Evolutionary conservation across 805 yeast species (phyloP).

Genomic region (Nakazawaea ernobii): DNA sequence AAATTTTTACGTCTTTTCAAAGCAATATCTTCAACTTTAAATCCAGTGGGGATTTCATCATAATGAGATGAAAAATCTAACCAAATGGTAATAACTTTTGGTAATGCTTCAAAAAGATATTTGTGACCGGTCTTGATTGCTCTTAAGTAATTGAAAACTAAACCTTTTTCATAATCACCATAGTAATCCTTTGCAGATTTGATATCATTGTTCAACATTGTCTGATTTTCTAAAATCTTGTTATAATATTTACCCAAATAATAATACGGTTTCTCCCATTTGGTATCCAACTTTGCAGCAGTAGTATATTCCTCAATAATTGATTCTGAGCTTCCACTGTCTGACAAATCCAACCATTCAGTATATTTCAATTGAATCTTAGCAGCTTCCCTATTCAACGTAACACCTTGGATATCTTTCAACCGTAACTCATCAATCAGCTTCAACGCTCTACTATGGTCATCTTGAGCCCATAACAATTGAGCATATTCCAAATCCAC

Average conservation of each 20-base stretch:
- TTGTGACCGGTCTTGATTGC: slow-evolving; percentile 59
- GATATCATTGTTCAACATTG: slow-evolving; percentile 14
- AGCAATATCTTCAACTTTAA: slow-evolving; percentile 18
- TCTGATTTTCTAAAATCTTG: slow-evolving; percentile 66
- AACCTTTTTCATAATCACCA: slow-evolving; percentile 50
- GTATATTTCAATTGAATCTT: slow-evolving; percentile 71
- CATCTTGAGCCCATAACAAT: slow-evolving; percentile 85
- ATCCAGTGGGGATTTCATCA: slow-evolving; percentile 18
- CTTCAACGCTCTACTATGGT: slow-evolving; percentile 76
- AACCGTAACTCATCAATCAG: slow-evolving; percentile 10
- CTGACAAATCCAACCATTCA: slow-evolving; percentile 82
- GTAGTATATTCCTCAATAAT: slow-evolving; percentile 64
- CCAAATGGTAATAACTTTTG: slow-evolving; percentile 90
- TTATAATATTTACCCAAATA: slow-evolving; percentile 75
- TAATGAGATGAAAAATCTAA: slow-evolving; percentile 57
- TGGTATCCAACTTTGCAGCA: slow-evolving; percentile 46
- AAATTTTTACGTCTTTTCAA: slow-evolving; percentile 31
- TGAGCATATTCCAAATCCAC: slow-evolving; percentile 76
- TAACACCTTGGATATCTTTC: not conserved
- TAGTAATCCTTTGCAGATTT: slow-evolving; percentile 24
- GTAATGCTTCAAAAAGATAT: slow-evolving; percentile 76
- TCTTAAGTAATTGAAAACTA: slow-evolving; percentile 50
- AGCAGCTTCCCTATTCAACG: slow-evolving; percentile 18
- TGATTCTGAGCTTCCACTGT: slow-evolving; percentile 70
- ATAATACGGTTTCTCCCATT: slow-evolving; percentile 78